Evolutionary conservation across 2,329 filamentous ascomycete genomes (phyloP).

Genomic region (Talaromyces amestolkiae): DNA sequence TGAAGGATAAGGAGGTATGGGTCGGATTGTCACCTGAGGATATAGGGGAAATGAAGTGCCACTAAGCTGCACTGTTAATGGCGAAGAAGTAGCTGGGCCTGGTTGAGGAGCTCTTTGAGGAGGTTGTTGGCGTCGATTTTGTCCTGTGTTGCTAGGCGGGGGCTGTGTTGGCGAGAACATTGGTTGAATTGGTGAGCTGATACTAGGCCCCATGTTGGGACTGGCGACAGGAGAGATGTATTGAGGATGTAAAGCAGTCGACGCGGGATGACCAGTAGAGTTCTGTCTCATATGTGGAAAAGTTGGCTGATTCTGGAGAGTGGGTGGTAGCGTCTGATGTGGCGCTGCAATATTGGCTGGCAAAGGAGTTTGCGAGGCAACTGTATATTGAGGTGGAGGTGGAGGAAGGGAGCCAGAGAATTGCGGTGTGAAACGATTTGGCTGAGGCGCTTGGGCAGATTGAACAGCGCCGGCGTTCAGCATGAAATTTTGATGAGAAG

Average conservation of each 20-base stretch:
- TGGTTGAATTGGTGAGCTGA: neutral
- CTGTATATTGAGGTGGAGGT: neutral
- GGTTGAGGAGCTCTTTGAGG: neutral
- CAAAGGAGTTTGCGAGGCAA: neutral
- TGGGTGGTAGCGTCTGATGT: neutral
- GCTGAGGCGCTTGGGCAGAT: neutral
- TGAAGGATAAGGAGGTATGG: neutral
- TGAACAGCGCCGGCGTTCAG: neutral
- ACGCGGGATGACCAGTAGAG: neutral
- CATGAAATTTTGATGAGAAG: neutral
- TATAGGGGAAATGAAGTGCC: neutral
- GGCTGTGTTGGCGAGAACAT: conserved; percentile 5
- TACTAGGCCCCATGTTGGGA: neutral
- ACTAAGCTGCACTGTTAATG: neutral
- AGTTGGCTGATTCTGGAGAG: neutral
- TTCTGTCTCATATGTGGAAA: neutral
- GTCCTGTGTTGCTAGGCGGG: neutral
- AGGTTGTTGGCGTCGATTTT: neutral
- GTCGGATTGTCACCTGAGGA: neutral
- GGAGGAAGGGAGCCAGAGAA: neutral
- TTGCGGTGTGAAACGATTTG: neutral
- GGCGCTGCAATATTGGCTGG: neutral
- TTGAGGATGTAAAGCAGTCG: neutral
- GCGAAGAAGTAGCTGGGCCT: neutral
- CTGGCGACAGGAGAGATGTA: neutral